Base-by-base conservation (phyloP, 1,284 basidiomycete genomes). In the Tranzscheliella williamsii region DNA sequence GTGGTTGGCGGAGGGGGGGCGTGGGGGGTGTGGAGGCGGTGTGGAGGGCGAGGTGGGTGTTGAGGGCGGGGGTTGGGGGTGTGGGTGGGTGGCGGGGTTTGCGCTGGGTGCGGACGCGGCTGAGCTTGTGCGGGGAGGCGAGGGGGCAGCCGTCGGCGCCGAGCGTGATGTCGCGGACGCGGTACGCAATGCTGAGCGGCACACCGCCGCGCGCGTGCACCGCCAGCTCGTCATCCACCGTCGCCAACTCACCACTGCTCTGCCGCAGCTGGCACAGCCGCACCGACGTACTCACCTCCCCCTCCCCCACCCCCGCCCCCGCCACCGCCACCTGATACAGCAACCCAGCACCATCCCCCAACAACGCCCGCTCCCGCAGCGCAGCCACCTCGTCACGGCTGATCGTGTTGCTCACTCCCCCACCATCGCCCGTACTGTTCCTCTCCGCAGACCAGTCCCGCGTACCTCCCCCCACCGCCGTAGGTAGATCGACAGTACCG, bases 241-340 rank as follows among this genome's bases (percentile, higher is more conserved):
- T 36, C 1, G 36, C 29, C 3, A 63, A 24, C 6, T 39, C 30
- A 0, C 38, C 23, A 18, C 53, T 36, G 12, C 20, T 26, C 24
- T 64, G 61, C 5, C 50, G 38, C 7, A 64, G 31, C 9, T 54
- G 54, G 22, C 61, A 64, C 15, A 57, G 30, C 5, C 4, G n/a
- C 1, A 63, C 24, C 2, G 27, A 38, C 0, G 60, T 63, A 6
- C 18, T 16, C n/a, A n/a, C n/a, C n/a, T n/a, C n/a, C n/a, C n/a
- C n/a, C n/a, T n/a, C n/a, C n/a, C n/a, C n/a, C n/a, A n/a, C n/a
- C n/a, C n/a, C n/a, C n/a, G n/a, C n/a, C n/a, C n/a, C n/a, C n/a
- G n/a, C n/a, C 26, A 55, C 17, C 1, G 41, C 40, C 11, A 47
- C 5, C 33, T 58, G 55, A 32, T 58, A 58, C 16, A 35, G 40